Percentiles rank a stretch among this genome's conserved stretches.
phyloP scores from a whole-genome alignment of 1,284 basidiomycete species.

The Puccinia hordei region DNA sequence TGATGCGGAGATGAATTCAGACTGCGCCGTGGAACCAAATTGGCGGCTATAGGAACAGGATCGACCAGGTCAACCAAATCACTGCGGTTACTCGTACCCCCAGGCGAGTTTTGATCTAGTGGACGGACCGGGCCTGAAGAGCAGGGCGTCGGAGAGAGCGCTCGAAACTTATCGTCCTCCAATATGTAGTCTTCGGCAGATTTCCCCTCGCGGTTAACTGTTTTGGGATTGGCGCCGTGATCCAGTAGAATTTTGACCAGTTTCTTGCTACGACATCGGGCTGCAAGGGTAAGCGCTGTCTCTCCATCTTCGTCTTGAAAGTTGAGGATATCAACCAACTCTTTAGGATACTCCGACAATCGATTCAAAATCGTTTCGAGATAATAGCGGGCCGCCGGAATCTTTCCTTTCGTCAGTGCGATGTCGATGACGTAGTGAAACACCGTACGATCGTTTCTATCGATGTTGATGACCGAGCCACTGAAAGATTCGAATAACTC shows the following conservation, averaged over 20 bases:
- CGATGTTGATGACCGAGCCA: conserved; percentile 96
- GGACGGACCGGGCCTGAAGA: conserved; percentile 45
- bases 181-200: conserved; percentile 98
- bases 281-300: conserved; percentile 94
- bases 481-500: conserved; percentile 96
- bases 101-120: conserved; percentile 43
- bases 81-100: conserved; percentile 35
- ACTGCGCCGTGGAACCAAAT: background rate
- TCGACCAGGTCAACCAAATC: conserved; percentile 21
- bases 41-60: conserved; percentile 16
- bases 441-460: conserved; percentile 94
- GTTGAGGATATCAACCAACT: conserved; percentile 97
- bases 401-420: conserved; percentile 96
- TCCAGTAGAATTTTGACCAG: conserved; percentile 94
- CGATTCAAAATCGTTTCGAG: conserved; percentile 93
- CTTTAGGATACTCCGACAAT: conserved; percentile 91
- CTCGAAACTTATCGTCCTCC: conserved; percentile 95
- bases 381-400: conserved; percentile 96
- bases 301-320: conserved; percentile 99
- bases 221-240: conserved; percentile 94
- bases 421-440: conserved; percentile 99
- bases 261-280: conserved; percentile 92
- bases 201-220: conserved; percentile 92
- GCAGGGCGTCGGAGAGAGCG: conserved; percentile 72
- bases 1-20: conserved; percentile 6